Percentiles rank a stretch among this genome's conserved stretches.
Evolutionary conservation across 768 basidiomycete species (phyloP).

Genomic region (Boletus edulis): DNA sequence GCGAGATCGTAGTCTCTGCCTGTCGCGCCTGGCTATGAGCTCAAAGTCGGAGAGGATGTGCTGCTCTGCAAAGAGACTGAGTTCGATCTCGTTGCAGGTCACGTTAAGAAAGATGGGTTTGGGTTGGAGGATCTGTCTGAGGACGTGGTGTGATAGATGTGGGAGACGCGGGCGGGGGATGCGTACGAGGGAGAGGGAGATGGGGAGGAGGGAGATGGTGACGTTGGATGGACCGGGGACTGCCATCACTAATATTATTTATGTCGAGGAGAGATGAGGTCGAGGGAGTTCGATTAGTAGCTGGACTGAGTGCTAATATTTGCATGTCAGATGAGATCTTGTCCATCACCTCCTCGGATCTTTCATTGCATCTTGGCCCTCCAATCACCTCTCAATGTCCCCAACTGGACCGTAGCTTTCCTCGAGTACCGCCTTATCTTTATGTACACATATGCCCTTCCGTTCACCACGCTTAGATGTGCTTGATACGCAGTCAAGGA

Average conservation of each 20-base stretch:
- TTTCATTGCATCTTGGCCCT: background rate
- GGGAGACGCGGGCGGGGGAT: conserved; percentile 68
- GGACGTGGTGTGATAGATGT: conserved; percentile 55
- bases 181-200: conserved; percentile 69
- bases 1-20: conserved; percentile 42
- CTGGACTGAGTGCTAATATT: conserved; percentile 8
- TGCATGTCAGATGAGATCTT: conserved; percentile 14
- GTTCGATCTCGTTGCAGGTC: conserved; percentile 77
- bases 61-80: conserved; percentile 69
- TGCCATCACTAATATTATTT: conserved; percentile 20
- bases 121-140: conserved; percentile 68
- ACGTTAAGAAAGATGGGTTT: conserved; percentile 68
- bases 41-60: conserved; percentile 57
- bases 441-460: background rate
- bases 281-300: background rate
- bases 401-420: too few species aligned
- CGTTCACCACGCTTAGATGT: too few species aligned
- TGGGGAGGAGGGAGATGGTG: conserved; percentile 71
- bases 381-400: background rate
- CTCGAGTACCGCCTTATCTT: conserved; percentile 2
- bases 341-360: too few species aligned
- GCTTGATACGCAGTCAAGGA: background rate
- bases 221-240: conserved; percentile 30
- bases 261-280: background rate
- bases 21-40: conserved; percentile 55